phyloP scores from a whole-genome alignment of 179 eudicot genomes.

The Silene coronaria region DNA sequence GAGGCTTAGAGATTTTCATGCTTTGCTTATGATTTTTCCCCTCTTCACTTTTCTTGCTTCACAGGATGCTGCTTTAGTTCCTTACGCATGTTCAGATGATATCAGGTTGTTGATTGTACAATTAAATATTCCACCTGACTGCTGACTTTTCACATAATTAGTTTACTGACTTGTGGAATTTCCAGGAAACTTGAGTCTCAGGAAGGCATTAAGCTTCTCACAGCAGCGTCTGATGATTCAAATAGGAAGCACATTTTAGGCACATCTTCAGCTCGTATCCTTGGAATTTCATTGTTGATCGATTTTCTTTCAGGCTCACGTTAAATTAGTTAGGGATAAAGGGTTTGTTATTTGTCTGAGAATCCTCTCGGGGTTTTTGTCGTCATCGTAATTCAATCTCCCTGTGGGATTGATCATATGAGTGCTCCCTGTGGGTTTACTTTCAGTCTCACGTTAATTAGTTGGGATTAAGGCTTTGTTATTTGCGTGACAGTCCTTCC shows the following conservation, averaged over 20 bases:
- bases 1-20: neutral
- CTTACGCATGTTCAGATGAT: slow-evolving; percentile 37
- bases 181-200: slow-evolving; percentile 60
- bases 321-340: neutral
- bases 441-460: neutral
- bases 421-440: neutral
- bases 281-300: slow-evolving; percentile 20
- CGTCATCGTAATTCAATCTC: neutral
- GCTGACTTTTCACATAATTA: neutral
- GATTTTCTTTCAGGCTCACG: neutral
- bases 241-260: slow-evolving; percentile 59
- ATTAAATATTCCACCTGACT: neutral
- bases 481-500: neutral
- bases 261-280: slow-evolving; percentile 75
- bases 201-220: slow-evolving; percentile 66
- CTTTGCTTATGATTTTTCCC: slow-evolving; percentile 1
- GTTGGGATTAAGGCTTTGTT: slow-evolving; percentile 1
- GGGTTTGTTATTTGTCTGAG: neutral
- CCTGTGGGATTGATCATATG: neutral
- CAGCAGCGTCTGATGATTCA: slow-evolving; percentile 64
- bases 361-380: neutral
- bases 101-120: slow-evolving; percentile 25
- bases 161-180: slow-evolving; percentile 10
- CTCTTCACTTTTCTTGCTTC: slow-evolving; percentile 3
- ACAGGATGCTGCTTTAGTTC: slow-evolving; percentile 43